Base-by-base conservation (phyloP, 805 yeast genomes). In the Nakazawaea holstii region DNA sequence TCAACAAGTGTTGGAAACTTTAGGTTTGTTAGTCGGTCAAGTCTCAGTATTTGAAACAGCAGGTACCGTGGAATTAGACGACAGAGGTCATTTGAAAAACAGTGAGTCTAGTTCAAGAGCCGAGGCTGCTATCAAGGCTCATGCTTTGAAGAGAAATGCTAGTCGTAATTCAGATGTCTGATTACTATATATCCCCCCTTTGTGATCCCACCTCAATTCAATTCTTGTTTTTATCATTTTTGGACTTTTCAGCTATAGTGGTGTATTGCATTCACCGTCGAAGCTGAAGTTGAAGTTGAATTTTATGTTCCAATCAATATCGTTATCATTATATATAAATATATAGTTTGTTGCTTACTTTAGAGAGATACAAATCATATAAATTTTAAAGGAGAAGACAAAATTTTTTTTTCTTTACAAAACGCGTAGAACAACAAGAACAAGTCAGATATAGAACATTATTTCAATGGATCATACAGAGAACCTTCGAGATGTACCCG, bases 1-100 rank as follows among this genome's bases (percentile, higher is more conserved):
- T 5, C 68, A 74, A 31, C 92, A 87, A 59, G 96, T 91, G 2
- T 64, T 91, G 49, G 95, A 89, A 49, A 86, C 95, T 1, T 67
- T 91, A 55, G 95, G 95, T 2, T 70, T 87, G 45, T 69, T 88
- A 45, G 76, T 87, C 8, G 95, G 95, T n/a, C 78, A 79, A 49
- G 90, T 84, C 10, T 83, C 91, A 2, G 55, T 86, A 40, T 85
- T 85, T 63, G 91, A 85, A 60, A 83, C 85, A 53, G 84, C 85
- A 3, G 92, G 92, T 32, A 76, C 85, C 2, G 84, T 86, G 31
- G 82, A 80, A 32, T 68, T 86, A 57, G 92, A 86, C 60, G 87
- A 84, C 55, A 71, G 94, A 56, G 94, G 94, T 11, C 92, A 85
- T 62, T 64, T 84, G 27, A 64, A 67, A 41, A 59, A 74, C 50